phyloP scores from a whole-genome alignment of 2,329 filamentous ascomycete species.

The Aspergillus sp. region DNA sequence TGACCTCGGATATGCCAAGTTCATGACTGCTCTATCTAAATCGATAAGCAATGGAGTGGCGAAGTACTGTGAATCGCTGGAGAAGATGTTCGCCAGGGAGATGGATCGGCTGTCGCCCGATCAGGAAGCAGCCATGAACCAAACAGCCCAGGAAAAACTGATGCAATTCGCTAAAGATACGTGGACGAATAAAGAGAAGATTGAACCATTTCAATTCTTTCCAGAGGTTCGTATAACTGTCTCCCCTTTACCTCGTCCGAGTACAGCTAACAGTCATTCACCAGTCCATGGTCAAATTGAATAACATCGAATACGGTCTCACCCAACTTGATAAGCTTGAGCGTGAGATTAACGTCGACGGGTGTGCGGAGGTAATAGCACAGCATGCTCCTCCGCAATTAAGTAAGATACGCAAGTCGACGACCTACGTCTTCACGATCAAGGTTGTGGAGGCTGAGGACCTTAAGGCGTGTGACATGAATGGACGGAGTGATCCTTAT shows the following conservation, averaged over 20 bases:
- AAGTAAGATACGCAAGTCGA: slow-evolving; percentile 61
- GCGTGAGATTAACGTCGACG: slow-evolving; percentile 82
- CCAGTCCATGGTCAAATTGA: slow-evolving; percentile 92
- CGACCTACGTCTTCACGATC: slow-evolving; percentile 95
- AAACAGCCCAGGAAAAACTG: slow-evolving; percentile 85
- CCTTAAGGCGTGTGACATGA: slow-evolving; percentile 94
- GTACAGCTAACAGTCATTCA: slow-evolving; percentile 22
- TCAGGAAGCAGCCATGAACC: slow-evolving; percentile 69
- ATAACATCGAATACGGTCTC: slow-evolving; percentile 94
- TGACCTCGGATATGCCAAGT: slow-evolving; percentile 86
- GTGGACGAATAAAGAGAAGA: slow-evolving; percentile 83
- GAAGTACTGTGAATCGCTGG: slow-evolving; percentile 84
- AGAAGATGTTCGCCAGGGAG: slow-evolving; percentile 76
- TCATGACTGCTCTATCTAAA: slow-evolving; percentile 90
- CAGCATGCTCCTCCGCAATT: slow-evolving; percentile 65
- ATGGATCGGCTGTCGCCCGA: slow-evolving; percentile 90
- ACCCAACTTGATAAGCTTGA: slow-evolving; percentile 87
- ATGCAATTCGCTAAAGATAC: slow-evolving; percentile 90
- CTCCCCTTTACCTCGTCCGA: neutral
- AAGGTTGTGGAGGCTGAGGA: slow-evolving; percentile 98
- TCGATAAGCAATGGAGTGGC: slow-evolving; percentile 76
- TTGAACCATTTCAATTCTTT: slow-evolving; percentile 95
- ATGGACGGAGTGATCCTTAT: slow-evolving; percentile 90
- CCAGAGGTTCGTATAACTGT: slow-evolving; percentile 59
- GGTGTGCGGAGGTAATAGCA: slow-evolving; percentile 74